Evolutionary conservation across 2,329 filamentous ascomycete species (phyloP).

Genomic region (Leptographium galeiforme): DNA sequence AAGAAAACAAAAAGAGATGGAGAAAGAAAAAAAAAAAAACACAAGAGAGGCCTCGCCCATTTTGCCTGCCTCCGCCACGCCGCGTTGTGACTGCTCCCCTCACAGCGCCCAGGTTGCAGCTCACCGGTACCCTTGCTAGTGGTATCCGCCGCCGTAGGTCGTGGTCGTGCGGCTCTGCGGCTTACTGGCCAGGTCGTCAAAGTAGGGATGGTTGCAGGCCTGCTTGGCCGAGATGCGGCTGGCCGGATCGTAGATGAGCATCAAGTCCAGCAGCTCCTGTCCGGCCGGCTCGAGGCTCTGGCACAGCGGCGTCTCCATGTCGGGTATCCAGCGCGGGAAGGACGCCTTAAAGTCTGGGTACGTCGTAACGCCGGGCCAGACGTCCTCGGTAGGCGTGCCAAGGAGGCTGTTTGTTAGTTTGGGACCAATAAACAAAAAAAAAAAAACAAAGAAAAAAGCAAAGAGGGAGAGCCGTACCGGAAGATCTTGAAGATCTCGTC

Average conservation of each 20-base stretch:
- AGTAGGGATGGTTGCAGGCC: slow-evolving; percentile 73
- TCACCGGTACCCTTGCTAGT: slow-evolving; percentile 13
- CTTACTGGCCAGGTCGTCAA: slow-evolving; percentile 28
- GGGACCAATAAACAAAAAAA: background rate
- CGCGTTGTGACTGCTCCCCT: background rate
- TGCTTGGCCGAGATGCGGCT: slow-evolving; percentile 77
- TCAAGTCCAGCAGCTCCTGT: slow-evolving; percentile 49
- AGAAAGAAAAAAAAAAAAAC: background rate
- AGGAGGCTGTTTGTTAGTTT: slow-evolving; percentile 39
- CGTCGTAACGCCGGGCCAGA: slow-evolving; percentile 76
- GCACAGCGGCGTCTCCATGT: slow-evolving; percentile 49
- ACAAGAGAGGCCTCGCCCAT: background rate
- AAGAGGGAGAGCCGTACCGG: slow-evolving; percentile 47
- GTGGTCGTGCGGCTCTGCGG: slow-evolving; percentile 3
- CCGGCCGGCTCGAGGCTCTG: slow-evolving; percentile 56
- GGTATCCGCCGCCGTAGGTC: slow-evolving; percentile 17
- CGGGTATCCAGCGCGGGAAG: slow-evolving; percentile 75
- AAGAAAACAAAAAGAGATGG: background rate
- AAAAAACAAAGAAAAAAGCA: too few species aligned
- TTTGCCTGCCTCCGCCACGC: background rate
- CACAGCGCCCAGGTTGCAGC: background rate
- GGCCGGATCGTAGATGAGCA: slow-evolving; percentile 75
- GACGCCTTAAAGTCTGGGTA: slow-evolving; percentile 83
- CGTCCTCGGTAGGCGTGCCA: slow-evolving; percentile 64
- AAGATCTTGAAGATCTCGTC: slow-evolving; percentile 95